Evolutionary conservation across 2,329 filamentous ascomycete genomes (phyloP).

Genomic region (Saccharata proteae): DNA sequence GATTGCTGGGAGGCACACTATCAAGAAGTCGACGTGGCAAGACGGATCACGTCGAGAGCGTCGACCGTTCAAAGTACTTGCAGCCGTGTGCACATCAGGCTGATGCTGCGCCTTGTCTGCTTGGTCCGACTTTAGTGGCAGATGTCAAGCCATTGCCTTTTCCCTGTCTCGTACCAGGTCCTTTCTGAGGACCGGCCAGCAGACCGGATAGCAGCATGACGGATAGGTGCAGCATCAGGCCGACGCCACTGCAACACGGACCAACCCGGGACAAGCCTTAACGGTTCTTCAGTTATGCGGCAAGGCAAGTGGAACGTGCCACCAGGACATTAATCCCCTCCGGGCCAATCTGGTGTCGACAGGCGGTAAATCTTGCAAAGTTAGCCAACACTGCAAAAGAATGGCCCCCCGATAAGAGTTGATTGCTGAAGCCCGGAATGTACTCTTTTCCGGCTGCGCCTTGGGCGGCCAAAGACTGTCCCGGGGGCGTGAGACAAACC

Average conservation of each 20-base stretch:
- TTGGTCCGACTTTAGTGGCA: slow-evolving; percentile 1
- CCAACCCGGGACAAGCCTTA: slow-evolving; percentile 5
- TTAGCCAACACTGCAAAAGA: too few species aligned
- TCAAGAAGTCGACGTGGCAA: neutral
- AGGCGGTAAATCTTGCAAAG: too few species aligned
- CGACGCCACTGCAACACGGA: slow-evolving; percentile 5
- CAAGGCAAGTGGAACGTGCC: slow-evolving; percentile 5
- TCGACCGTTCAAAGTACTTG: slow-evolving; percentile 1
- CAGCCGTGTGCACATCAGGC: slow-evolving; percentile 3
- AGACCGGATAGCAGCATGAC: slow-evolving; percentile 1
- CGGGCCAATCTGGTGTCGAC: too few species aligned
- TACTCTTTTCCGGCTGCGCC: too few species aligned
- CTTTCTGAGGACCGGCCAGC: too few species aligned
- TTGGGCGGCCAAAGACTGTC: too few species aligned
- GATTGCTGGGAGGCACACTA: slow-evolving; percentile 4
- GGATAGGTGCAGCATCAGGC: slow-evolving; percentile 4
- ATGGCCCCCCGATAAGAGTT: too few species aligned
- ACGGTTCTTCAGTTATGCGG: slow-evolving; percentile 7
- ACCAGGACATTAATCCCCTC: too few species aligned
- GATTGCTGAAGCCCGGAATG: too few species aligned
- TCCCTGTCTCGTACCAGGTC: slow-evolving; percentile 2
- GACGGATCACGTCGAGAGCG: neutral
- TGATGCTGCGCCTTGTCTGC: slow-evolving; percentile 1
- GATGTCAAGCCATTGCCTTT: slow-evolving; percentile 4
- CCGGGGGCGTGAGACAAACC: too few species aligned